Evolutionary conservation across 2,329 filamentous ascomycete genomes (phyloP).

Genomic region (Hortaea werneckii): DNA sequence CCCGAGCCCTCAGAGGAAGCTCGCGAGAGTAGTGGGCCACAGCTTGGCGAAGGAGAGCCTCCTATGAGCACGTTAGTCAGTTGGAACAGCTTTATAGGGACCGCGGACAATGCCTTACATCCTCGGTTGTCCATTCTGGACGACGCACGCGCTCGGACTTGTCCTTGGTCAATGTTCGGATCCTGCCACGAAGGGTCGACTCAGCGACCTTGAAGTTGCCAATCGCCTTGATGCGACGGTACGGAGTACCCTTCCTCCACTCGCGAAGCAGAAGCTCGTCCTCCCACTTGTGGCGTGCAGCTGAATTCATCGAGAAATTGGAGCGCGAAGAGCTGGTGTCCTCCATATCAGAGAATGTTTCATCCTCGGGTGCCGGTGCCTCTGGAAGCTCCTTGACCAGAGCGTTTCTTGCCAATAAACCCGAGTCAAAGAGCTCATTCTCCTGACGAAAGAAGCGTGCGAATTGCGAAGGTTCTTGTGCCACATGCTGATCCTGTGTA

Average conservation of each 20-base stretch:
- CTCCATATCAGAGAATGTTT: neutral
- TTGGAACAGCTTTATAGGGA: neutral
- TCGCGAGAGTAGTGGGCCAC: slow-evolving; percentile 8
- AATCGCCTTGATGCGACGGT: slow-evolving; percentile 50
- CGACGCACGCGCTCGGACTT: slow-evolving; percentile 53
- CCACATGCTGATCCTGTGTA: too few relatives aligned
- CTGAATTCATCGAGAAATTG: too few relatives aligned
- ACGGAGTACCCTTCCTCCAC: slow-evolving; percentile 50
- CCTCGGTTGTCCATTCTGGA: slow-evolving; percentile 52
- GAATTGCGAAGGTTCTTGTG: too few relatives aligned
- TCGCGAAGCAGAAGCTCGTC: slow-evolving; percentile 37
- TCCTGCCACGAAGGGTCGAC: slow-evolving; percentile 61
- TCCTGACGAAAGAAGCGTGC: too few relatives aligned
- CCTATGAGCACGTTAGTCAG: slow-evolving; percentile 12
- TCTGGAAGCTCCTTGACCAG: neutral
- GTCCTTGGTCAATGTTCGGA: slow-evolving; percentile 54
- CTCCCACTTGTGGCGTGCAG: neutral
- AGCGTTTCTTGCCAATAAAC: too few relatives aligned
- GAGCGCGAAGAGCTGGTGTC: too few relatives aligned
- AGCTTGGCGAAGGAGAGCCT: slow-evolving; percentile 16
- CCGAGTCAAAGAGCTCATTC: too few relatives aligned
- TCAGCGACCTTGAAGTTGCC: slow-evolving; percentile 55
- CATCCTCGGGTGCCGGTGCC: neutral
- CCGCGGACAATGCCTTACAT: slow-evolving; percentile 42
- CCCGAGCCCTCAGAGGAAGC: neutral